These are phyloP conservation scores for Aspergillus nanangensis DNA, from an alignment of 495 filamentous ascomycete genomes.

Conservation along the genomic window DNA sequence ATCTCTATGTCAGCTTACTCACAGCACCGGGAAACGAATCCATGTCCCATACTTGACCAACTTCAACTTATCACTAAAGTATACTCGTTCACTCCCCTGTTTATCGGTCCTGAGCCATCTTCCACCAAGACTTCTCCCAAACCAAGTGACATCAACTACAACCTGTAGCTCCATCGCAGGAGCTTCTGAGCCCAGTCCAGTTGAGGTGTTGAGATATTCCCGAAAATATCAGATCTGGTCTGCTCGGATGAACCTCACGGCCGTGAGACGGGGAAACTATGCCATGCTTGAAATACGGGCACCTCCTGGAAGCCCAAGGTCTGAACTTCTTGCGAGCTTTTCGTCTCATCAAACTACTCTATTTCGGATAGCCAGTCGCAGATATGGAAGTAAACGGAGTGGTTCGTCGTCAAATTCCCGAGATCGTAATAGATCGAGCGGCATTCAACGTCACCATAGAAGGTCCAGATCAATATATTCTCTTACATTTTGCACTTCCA, in stretches of 20 bases:
- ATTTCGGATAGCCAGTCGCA: background rate
- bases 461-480: no score
- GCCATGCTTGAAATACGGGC: constrained; percentile 17
- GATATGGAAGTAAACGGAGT: background rate
- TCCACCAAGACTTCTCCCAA: background rate
- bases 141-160: background rate
- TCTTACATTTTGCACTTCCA: no score
- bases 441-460: no score
- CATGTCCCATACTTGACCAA: no score
- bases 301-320: constrained; percentile 36
- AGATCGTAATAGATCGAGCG: background rate
- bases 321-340: constrained; percentile 23
- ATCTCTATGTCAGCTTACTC: no score
- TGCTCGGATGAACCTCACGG: constrained; percentile 31
- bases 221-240: constrained; percentile 34
- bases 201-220: background rate
- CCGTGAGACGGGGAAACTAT: constrained; percentile 4
- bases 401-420: no score
- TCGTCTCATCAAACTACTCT: constrained; percentile 13
- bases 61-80: no score
- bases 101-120: no score
- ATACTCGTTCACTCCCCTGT: no score
- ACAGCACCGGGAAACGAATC: no score
- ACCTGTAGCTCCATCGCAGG: background rate
- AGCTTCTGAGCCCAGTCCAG: background rate